Percentiles rank a stretch among this genome's conserved stretches.
These are phyloP conservation scores for Arthrobotrys sphaeroides DNA, from an alignment of 2,329 filamentous ascomycete genomes.

Conservation along the genomic window DNA sequence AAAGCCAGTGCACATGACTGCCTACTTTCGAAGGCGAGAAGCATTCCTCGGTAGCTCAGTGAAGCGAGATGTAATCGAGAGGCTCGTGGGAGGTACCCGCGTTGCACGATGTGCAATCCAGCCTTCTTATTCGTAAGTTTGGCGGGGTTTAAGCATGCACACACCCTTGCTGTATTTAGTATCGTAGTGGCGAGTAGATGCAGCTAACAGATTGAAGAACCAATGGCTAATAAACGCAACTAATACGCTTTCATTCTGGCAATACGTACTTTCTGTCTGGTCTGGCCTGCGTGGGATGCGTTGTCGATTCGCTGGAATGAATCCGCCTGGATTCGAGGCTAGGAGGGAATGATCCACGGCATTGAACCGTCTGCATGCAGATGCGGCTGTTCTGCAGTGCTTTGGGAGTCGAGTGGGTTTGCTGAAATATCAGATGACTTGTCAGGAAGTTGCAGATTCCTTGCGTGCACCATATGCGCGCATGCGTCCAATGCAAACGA, in stretches of 20 bases:
- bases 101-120: slow-evolving; percentile 48
- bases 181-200: neutral
- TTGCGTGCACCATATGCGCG: slow-evolving; percentile 2
- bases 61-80: slow-evolving; percentile 7
- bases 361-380: slow-evolving; percentile 15
- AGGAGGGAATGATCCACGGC: neutral
- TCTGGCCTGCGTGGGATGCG: neutral
- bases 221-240: neutral
- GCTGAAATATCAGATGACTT: slow-evolving; percentile 30
- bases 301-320: slow-evolving; percentile 22
- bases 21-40: neutral
- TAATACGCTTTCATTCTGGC: neutral
- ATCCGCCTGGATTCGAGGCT: too few species aligned
- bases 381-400: slow-evolving; percentile 11
- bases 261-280: neutral
- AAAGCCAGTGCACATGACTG: slow-evolving; percentile 4
- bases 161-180: neutral
- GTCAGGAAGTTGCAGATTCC: neutral
- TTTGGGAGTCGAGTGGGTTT: neutral
- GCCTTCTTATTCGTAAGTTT: slow-evolving; percentile 38
- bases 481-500: neutral
- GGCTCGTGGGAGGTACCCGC: slow-evolving; percentile 10
- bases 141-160: neutral
- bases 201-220: neutral
- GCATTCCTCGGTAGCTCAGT: slow-evolving; percentile 5